Percentiles rank a stretch among this genome's conserved stretches.
phyloP scores from a whole-genome alignment of 129 eudicot species.

The Centella asiatica region DNA sequence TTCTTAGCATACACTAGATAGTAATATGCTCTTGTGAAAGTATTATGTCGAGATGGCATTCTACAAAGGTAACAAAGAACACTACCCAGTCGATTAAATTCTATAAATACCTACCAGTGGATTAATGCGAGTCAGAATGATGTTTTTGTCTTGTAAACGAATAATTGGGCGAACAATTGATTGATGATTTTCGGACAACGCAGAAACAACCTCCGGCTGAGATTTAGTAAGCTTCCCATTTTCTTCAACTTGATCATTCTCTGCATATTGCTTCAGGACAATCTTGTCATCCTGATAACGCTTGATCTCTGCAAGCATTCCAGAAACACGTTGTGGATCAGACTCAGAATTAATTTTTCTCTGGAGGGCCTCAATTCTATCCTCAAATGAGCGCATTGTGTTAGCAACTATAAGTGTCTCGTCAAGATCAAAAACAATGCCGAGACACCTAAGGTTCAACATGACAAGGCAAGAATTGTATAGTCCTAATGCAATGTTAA shows the following conservation, averaged over 20 bases:
- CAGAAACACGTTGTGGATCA: slow-evolving; percentile 77
- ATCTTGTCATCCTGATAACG: slow-evolving; percentile 82
- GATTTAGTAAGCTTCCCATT: slow-evolving; percentile 69
- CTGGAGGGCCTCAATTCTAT: slow-evolving; percentile 77
- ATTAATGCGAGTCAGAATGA: slow-evolving; percentile 90
- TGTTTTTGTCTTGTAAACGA: slow-evolving; percentile 79
- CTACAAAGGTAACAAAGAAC: not conserved
- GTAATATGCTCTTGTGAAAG: not conserved
- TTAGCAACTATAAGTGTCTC: slow-evolving; percentile 95
- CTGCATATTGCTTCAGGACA: slow-evolving; percentile 87
- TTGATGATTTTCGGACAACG: slow-evolving; percentile 70
- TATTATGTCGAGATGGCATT: not conserved
- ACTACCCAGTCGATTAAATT: not conserved
- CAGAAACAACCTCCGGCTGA: slow-evolving; percentile 71
- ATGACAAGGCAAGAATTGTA: slow-evolving; percentile 79
- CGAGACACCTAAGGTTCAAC: slow-evolving; percentile 91
- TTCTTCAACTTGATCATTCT: slow-evolving; percentile 81
- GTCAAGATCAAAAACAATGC: slow-evolving; percentile 97
- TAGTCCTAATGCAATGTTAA: slow-evolving; percentile 47
- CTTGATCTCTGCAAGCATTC: slow-evolving; percentile 76
- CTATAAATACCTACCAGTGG: slow-evolving; percentile 49
- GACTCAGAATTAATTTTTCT: slow-evolving; percentile 56
- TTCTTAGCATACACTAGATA: not conserved
- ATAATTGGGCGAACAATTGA: slow-evolving; percentile 75
- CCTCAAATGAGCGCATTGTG: slow-evolving; percentile 93